Conservation (phyloP, 306 rosid species). For the Malus sieversii region DNA sequence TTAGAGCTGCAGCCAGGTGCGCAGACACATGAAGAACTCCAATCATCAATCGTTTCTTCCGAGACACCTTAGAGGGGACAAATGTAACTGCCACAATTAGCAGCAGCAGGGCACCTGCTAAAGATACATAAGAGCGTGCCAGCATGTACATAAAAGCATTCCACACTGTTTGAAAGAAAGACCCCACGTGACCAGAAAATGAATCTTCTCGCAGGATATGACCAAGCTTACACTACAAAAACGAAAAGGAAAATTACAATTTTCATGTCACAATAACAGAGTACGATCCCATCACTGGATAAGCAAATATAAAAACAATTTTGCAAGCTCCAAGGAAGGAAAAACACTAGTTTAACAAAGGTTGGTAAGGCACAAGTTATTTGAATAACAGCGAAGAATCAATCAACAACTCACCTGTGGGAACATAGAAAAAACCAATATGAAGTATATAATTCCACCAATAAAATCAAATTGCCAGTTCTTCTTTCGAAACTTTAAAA, state of each 20-base stretch:
- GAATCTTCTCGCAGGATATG: conserved; percentile 84
- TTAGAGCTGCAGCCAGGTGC: conserved; percentile 77
- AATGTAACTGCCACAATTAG: conserved; percentile 61
- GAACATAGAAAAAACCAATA: conserved; percentile 84
- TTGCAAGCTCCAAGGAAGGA: conserved; percentile 12
- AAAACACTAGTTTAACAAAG: not conserved
- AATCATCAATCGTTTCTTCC: conserved; percentile 64
- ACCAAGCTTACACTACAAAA: conserved; percentile 73
- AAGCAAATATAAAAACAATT: not conserved
- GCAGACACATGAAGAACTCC: conserved; percentile 92
- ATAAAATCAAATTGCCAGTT: conserved; percentile 99
- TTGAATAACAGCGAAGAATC: not conserved
- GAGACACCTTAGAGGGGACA: conserved; percentile 80
- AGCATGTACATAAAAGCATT: conserved; percentile 64
- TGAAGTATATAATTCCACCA: conserved; percentile 94
- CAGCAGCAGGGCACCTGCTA: conserved; percentile 66
- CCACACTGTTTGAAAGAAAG: conserved; percentile 84
- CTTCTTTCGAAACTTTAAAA: conserved; percentile 89
- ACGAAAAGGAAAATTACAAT: conserved; percentile 13
- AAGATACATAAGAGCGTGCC: conserved; percentile 60
- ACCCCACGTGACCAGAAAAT: conserved; percentile 66
- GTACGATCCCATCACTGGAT: not conserved
- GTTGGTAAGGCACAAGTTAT: not conserved
- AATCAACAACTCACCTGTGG: conserved; percentile 64
- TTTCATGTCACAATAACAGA: conserved; percentile 23